phyloP scores from a whole-genome alignment of 192 early-diverging fungal species.

The Linderina pennispora region DNA sequence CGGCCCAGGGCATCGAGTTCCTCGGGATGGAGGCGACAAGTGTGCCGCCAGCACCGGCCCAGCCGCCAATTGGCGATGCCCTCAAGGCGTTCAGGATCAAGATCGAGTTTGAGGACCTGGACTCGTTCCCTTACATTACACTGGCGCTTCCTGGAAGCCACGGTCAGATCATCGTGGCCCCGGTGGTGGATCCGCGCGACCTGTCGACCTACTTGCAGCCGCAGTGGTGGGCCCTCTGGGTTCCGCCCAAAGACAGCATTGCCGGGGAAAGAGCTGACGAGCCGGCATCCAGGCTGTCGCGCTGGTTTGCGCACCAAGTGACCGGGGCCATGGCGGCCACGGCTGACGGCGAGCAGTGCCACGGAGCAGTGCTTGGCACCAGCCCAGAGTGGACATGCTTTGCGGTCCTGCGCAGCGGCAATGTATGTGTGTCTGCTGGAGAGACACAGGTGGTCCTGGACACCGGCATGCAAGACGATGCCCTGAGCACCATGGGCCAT shows the following conservation, averaged over 20 bases:
- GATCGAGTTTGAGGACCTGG: conserved; percentile 35
- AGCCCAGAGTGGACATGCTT: conserved; percentile 25
- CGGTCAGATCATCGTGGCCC: conserved; percentile 27
- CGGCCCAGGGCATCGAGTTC: conserved; percentile 38
- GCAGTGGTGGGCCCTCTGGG: conserved; percentile 36
- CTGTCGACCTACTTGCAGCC: conserved; percentile 36
- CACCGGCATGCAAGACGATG: neutral
- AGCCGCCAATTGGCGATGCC: conserved; percentile 12
- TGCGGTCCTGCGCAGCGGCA: conserved; percentile 12
- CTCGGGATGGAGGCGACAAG: conserved; percentile 17
- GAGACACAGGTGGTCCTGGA: conserved; percentile 12
- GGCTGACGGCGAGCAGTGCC: neutral
- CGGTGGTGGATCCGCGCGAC: conserved; percentile 10
- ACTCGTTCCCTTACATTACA: conserved; percentile 24
- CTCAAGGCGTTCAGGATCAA: conserved; percentile 15
- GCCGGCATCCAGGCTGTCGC: conserved; percentile 5
- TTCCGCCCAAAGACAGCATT: neutral
- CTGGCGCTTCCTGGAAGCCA: conserved; percentile 8
- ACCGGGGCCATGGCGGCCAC: neutral
- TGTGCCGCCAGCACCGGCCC: neutral
- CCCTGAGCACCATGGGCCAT: conserved; percentile 1
- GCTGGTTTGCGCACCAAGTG: conserved; percentile 6
- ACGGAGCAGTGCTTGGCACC: too few species aligned
- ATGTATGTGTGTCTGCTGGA: conserved; percentile 13
- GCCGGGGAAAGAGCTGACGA: conserved; percentile 3